phyloP scores from a whole-genome alignment of 169 alveolate genomes.

The Cryptosporidium bovis region DNA sequence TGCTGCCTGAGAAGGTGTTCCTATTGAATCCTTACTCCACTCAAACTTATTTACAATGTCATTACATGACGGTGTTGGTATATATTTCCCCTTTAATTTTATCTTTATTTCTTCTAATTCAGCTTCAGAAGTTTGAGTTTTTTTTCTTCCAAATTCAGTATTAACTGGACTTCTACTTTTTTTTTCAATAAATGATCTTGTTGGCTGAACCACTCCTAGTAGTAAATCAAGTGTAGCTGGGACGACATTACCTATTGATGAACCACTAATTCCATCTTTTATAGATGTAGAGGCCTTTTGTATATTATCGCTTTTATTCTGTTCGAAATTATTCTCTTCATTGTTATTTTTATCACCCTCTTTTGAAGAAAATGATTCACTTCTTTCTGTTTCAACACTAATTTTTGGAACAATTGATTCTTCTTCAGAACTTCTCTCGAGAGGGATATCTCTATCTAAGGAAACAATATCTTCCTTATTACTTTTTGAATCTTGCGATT shows the following conservation, averaged over 20 bases:
- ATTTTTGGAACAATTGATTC: constrained; percentile 46
- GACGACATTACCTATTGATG: constrained; percentile 20
- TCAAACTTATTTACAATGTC: constrained; percentile 55
- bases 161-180: constrained; percentile 20
- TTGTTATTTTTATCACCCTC: constrained; percentile 1
- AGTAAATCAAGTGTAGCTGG: constrained; percentile 59
- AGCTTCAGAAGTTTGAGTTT: background rate
- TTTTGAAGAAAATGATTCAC: background rate
- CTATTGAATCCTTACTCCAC: constrained; percentile 52
- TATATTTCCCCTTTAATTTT: constrained; percentile 6
- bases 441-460: constrained; percentile 23
- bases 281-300: constrained; percentile 65
- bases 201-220: constrained; percentile 54
- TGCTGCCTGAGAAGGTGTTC: constrained; percentile 70
- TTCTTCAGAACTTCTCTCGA: constrained; percentile 9
- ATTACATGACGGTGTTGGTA: constrained; percentile 65
- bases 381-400: background rate
- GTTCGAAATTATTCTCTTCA: constrained; percentile 14
- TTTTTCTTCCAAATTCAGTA: constrained; percentile 64
- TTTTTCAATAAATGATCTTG: constrained; percentile 32
- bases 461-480: background rate
- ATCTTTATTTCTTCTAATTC: constrained; percentile 7
- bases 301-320: background rate
- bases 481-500: constrained; percentile 6
- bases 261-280: constrained; percentile 26